A percentile compares a stretch with the other conserved stretches of the same genome.
These are phyloP conservation scores for Colletotrichum destructivum DNA, from an alignment of 2,329 filamentous ascomycete genomes.

Conservation along the genomic window DNA sequence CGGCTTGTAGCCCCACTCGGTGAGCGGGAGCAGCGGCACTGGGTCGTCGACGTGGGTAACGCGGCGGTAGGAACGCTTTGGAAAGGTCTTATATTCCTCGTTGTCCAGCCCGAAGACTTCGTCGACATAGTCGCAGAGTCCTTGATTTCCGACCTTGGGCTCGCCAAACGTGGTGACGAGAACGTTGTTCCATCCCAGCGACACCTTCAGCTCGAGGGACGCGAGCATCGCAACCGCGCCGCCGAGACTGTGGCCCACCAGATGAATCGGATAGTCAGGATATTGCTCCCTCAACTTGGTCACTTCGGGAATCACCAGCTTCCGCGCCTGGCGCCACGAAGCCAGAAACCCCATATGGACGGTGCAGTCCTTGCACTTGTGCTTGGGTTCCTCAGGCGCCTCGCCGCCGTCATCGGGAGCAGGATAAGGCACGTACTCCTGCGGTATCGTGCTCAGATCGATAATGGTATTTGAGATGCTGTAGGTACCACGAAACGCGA, in stretches of 20 bases:
- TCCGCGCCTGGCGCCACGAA: constrained; percentile 85
- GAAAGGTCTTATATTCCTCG: constrained; percentile 50
- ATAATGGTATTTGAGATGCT: constrained; percentile 92
- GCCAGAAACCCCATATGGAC: constrained; percentile 92
- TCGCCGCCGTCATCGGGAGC: constrained; percentile 62
- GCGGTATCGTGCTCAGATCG: constrained; percentile 90
- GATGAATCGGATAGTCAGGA: constrained; percentile 79
- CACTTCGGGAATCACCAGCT: constrained; percentile 78
- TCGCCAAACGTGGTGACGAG: constrained; percentile 93
- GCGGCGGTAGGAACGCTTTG: constrained; percentile 72
- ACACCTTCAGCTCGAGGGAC: constrained; percentile 81
- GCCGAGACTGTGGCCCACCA: constrained; percentile 93
- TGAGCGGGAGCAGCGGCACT: constrained; percentile 86
- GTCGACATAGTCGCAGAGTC: constrained; percentile 70
- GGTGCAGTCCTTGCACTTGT: constrained; percentile 86
- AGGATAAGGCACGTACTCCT: constrained; percentile 92
- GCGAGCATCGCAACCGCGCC: constrained; percentile 93
- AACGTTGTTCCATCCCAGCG: constrained; percentile 81
- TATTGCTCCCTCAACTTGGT: constrained; percentile 71
- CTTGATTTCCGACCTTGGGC: constrained; percentile 76
- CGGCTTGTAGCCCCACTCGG: constrained; percentile 89
- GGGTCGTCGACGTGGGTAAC: constrained; percentile 92
- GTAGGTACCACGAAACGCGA: constrained; percentile 96
- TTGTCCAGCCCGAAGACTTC: constrained; percentile 62
- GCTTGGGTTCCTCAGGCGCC: constrained; percentile 55